phyloP scores from a whole-genome alignment of 768 basidiomycete genomes.

The Tylopilus rubrobrunneus region DNA sequence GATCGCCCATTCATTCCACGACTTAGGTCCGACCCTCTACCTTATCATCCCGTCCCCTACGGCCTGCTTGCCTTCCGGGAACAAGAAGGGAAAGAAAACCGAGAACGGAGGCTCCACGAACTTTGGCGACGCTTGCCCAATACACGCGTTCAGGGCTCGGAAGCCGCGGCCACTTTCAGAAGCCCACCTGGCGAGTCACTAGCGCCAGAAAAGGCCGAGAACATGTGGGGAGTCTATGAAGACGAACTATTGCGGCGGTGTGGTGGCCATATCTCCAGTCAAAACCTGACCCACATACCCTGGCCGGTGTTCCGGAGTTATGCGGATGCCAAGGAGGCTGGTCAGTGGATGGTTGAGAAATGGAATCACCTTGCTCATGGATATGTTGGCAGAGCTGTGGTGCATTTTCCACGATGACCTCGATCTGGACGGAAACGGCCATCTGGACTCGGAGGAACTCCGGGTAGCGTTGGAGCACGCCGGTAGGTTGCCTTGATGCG shows the following conservation, averaged over 20 bases:
- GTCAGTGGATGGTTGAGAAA: slow-evolving; percentile 39
- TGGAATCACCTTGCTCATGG: slow-evolving; percentile 14
- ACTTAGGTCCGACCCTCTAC: slow-evolving; percentile 51
- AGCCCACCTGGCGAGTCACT: slow-evolving; percentile 26
- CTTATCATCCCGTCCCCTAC: slow-evolving; percentile 39
- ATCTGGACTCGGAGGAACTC: slow-evolving; percentile 65
- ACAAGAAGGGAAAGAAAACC: slow-evolving; percentile 57
- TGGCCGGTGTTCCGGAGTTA: slow-evolving; percentile 76
- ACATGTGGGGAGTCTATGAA: slow-evolving; percentile 68
- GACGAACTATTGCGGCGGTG: slow-evolving; percentile 65
- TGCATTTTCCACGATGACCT: slow-evolving; percentile 86
- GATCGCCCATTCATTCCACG: slow-evolving; percentile 56
- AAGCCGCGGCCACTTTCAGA: slow-evolving; percentile 18
- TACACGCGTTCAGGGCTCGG: slow-evolving; percentile 24
- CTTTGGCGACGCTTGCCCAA: slow-evolving; percentile 60
- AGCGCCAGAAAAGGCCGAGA: slow-evolving; percentile 53
- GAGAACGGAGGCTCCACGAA: slow-evolving; percentile 56
- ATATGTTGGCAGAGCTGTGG: slow-evolving; percentile 69
- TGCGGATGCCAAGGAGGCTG: slow-evolving; percentile 76
- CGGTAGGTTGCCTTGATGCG: slow-evolving; percentile 43
- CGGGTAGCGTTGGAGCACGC: slow-evolving; percentile 62
- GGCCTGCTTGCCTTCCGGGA: slow-evolving; percentile 61
- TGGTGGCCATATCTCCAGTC: slow-evolving; percentile 40
- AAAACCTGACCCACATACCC: slow-evolving; percentile 44
- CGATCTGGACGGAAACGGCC: slow-evolving; percentile 86